phyloP scores from a whole-genome alignment of 495 filamentous ascomycete genomes.

The Aspergillus panamensis region DNA sequence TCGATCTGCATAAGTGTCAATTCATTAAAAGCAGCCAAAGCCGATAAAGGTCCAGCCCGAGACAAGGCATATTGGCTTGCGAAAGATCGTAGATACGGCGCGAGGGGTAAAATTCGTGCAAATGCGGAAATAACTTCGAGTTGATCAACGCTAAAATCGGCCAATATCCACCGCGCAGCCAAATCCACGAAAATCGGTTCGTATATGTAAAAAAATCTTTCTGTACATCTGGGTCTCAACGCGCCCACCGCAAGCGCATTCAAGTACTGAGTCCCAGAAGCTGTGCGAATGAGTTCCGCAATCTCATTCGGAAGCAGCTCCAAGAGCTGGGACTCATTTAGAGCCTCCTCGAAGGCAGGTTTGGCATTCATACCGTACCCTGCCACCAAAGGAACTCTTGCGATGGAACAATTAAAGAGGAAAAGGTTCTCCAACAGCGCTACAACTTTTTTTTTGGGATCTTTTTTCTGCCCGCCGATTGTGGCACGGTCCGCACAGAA shows the following conservation, averaged over 20 bases:
- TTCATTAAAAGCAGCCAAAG: constrained; percentile 38
- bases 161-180: constrained; percentile 67
- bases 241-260: constrained; percentile 65
- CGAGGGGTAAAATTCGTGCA: constrained; percentile 73
- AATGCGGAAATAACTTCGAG: constrained; percentile 64
- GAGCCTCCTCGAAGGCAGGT: constrained; percentile 46
- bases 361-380: constrained; percentile 41
- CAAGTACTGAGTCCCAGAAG: constrained; percentile 62
- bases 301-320: constrained; percentile 61
- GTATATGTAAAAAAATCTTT: constrained; percentile 65
- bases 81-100: constrained; percentile 60
- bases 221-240: constrained; percentile 60
- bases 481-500: constrained; percentile 32
- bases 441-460: constrained; percentile 35
- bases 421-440: constrained; percentile 18
- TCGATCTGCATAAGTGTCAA: constrained; percentile 39
- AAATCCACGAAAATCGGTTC: constrained; percentile 72
- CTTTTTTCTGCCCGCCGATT: constrained; percentile 35
- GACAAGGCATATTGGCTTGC: constrained; percentile 46
- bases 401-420: constrained; percentile 23
- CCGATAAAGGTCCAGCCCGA: constrained; percentile 38
- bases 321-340: constrained; percentile 45
- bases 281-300: constrained; percentile 58
- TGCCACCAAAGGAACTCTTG: constrained; percentile 38
- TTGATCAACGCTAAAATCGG: constrained; percentile 41